Base-by-base conservation (phyloP, 495 filamentous ascomycete species). In the Platismatia glauca region DNA sequence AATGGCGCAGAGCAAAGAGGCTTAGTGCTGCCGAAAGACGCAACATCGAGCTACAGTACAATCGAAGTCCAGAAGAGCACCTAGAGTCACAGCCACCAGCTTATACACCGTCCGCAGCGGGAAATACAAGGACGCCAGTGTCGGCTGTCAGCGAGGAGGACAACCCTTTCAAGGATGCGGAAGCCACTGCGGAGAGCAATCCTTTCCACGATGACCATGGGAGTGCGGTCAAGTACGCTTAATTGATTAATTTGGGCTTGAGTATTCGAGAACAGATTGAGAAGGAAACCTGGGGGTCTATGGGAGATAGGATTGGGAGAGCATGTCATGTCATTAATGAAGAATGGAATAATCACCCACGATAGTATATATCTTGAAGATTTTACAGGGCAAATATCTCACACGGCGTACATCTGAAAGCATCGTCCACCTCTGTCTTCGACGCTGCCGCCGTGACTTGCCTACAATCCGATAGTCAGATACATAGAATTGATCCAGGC, bases 11-110 rank as follows among this genome's bases (percentile, higher is more conserved):
- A 27, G 63, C 53, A 0, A 53, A 55, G 13, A 57, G 61, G n/a
- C n/a, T 20, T 1, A 27, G 53, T 56, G 53, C 53, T 4, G 41
- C 56, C 15, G 60, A 61, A 44, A 55, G 55, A 29, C 55, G 64
- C 15, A 68, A 68, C 60, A 66, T 68, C 29, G 59, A 68, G 46
- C 46, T 68, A 43, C 63, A 66, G 29, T 70, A 70, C 50, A 59
- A 68, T 34, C 56, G 68, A 1, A 63, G 59, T 38, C 68, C 68
- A 13, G 60, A 61, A 29, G 66, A 68, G 53, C 66, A 70, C 43
- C 35, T 31, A 39, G 59, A 59, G 41, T 35, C 63, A n/a, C 59
- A 66, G 60, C 66, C 60, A 15, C 68, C 68, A 5, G 68, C 65
- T 46, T 69, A 69, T 38, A 65, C 68, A 27, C 63, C 68, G 7